Evolutionary conservation across 1,284 basidiomycete species (phyloP).

Genomic region (Coniferiporia sulphurascens): DNA sequence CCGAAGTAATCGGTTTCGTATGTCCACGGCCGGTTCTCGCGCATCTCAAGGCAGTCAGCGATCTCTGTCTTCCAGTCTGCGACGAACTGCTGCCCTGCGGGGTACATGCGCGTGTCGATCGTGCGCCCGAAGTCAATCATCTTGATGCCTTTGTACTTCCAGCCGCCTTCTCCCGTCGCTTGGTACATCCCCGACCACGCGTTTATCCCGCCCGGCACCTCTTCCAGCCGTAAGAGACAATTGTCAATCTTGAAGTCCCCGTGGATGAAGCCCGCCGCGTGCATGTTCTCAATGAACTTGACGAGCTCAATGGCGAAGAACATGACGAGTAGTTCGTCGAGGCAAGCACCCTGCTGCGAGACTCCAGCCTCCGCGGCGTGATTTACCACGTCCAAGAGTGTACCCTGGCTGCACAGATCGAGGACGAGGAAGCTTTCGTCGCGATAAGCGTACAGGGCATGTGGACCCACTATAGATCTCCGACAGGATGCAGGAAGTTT

Average conservation of each 20-base stretch:
- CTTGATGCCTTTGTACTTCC: conserved; percentile 84
- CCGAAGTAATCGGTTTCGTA: conserved; percentile 97
- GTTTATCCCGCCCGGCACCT: conserved; percentile 64
- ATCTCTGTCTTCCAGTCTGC: conserved; percentile 88
- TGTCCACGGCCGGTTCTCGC: conserved; percentile 81
- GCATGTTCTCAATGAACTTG: conserved; percentile 79
- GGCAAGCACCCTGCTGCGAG: conserved; percentile 71
- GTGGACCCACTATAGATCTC: conserved; percentile 67
- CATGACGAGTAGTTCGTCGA: conserved; percentile 92
- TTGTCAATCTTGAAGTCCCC: conserved; percentile 99
- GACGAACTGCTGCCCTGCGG: conserved; percentile 71
- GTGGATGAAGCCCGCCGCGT: conserved; percentile 83
- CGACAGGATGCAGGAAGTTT: conserved; percentile 53
- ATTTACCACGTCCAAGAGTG: conserved; percentile 91
- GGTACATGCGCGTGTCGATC: conserved; percentile 82
- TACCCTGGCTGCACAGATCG: conserved; percentile 88
- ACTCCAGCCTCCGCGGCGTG: conserved; percentile 65
- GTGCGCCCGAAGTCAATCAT: conserved; percentile 96
- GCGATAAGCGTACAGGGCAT: conserved; percentile 73
- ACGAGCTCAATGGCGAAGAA: conserved; percentile 95
- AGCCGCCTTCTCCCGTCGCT: conserved; percentile 74
- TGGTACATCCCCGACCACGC: conserved; percentile 77
- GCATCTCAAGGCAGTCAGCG: conserved; percentile 88
- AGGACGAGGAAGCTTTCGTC: conserved; percentile 93
- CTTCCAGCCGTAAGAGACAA: conserved; percentile 87